Conservation (phyloP, 169 alveolate species). For the Plasmodium falciparum region DNA sequence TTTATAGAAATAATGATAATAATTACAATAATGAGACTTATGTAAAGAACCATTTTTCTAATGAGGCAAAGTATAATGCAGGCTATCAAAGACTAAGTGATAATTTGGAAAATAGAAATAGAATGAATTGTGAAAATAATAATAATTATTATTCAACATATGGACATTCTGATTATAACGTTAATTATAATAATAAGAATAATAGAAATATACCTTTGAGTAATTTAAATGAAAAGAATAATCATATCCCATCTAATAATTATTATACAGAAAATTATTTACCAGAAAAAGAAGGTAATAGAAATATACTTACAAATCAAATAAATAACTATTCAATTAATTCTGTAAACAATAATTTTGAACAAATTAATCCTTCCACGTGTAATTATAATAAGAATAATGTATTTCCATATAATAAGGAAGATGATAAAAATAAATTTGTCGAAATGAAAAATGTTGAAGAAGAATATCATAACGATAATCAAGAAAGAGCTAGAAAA, state of each 20-base stretch:
- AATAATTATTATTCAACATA: slow-evolving; percentile 1
- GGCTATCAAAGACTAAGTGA: neutral
- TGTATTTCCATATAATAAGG: neutral
- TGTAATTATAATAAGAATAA: neutral
- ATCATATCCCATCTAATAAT: neutral
- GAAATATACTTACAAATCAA: neutral
- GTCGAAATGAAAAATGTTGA: neutral
- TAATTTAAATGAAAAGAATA: slow-evolving; percentile 5
- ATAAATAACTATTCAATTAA: neutral
- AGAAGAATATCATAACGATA: neutral
- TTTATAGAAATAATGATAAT: neutral
- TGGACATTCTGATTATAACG: neutral
- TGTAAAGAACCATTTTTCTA: neutral
- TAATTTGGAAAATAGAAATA: neutral
- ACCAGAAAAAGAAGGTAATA: neutral
- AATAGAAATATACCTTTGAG: neutral
- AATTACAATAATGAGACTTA: neutral
- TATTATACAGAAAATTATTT: neutral
- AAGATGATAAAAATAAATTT: neutral
- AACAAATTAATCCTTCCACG: neutral
- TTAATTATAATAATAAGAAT: neutral
- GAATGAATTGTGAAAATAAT: neutral
- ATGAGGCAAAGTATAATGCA: too few species aligned
- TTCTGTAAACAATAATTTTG: neutral
- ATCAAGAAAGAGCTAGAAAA: slow-evolving; percentile 11